Base-by-base conservation (phyloP, 2,329 filamentous ascomycete species). In the Blumeria graminis region DNA sequence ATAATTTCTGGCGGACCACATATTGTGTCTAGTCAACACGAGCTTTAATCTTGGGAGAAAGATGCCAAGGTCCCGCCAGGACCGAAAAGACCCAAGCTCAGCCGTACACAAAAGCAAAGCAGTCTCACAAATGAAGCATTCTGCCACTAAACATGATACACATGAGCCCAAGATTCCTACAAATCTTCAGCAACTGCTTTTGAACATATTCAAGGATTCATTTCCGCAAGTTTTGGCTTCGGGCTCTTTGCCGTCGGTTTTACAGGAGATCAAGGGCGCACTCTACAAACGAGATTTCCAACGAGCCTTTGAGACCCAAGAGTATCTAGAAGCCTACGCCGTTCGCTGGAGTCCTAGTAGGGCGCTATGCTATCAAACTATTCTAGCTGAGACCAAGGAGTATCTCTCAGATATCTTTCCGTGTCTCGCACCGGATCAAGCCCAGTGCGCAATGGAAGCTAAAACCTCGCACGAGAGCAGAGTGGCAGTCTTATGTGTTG, bases 311-410 rank as follows among this genome's bases (percentile, higher is more conserved):
- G 80, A 80, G 0, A 74, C 74, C 50, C 74, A 78, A 56, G 78
- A 83, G 48, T 77, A 82, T 62, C 74, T 95, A 16, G 78, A 84
- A 59, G 85, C 84, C 9, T 98, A 98, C 71, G 86, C 87, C 8
- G 78, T 86, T 56, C 73, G 92, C 63, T 98, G 90, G 89, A 94
- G 88, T 68, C 86, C 90, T 1, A 84, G 84, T 55, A 75, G 92
- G 56, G 84, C 88, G 0, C 70, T 96, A 55, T 86, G 82, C 60
- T 96, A 96, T 69, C 72, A 79, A n/a, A 65, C 69, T 2, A 69
- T 81, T n/a, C 67, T 82, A 39, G 58, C 68, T 33, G 62, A 71
- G 53, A 3, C 38, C 8, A 41, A 9, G 16, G 33, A 61, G 41
- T 58, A 64, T 50, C 53, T 66, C n/a, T 33, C 55, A 11, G 58